Base-by-base conservation (phyloP, 495 filamentous ascomycete species). In the Penicillium crystallinum region DNA sequence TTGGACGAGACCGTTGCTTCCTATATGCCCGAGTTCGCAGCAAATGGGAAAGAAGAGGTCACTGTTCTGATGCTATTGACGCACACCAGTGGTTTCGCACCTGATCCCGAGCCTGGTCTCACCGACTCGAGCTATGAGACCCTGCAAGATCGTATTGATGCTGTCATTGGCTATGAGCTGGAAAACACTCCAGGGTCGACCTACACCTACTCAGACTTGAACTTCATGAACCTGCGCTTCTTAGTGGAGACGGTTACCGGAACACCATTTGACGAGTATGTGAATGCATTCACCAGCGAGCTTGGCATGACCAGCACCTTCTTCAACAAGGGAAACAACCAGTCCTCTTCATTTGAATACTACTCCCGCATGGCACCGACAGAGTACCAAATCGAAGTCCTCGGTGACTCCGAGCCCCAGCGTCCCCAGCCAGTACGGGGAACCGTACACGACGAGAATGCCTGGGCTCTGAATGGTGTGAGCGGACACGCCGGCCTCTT, bases 361-460 rank as follows among this genome's bases (percentile, higher is more conserved):
- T 64, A 57, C 38, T n/a, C 44, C 6, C 63, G 57, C 14, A 66
- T 59, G 54, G 63, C 61, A 1, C 53, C 63, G 12, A 59, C 62
- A 17, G 63, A 66, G 50, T 66, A 64, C 34, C 61, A 66, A 35
- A 57, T 57, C 6, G 58, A 55, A 21, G 55, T 66, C 23, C 49
- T 64, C 12, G 63, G 61, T 4, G 33, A 44, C 11, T 42, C 15
- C n/a, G 63, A 64, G 39, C 63, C 63, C 1, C 29, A 57, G n/a
- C 52, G 63, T n/a, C 63, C 63, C 1, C 63, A 66, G 37, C 63
- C 61, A 10, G 61, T 66, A 23, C 63, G 61, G 10, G 63, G 63
- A 1, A 66, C 61, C 2, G 61, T 64, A 5, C 63, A 66, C 39
- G 63, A 66, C 31, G 63, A 66, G 43, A 66, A 66, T 33, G 61